These are phyloP conservation scores for Debaryomyces castellii DNA, from an alignment of 805 yeast genomes.

Conservation along the genomic window DNA sequence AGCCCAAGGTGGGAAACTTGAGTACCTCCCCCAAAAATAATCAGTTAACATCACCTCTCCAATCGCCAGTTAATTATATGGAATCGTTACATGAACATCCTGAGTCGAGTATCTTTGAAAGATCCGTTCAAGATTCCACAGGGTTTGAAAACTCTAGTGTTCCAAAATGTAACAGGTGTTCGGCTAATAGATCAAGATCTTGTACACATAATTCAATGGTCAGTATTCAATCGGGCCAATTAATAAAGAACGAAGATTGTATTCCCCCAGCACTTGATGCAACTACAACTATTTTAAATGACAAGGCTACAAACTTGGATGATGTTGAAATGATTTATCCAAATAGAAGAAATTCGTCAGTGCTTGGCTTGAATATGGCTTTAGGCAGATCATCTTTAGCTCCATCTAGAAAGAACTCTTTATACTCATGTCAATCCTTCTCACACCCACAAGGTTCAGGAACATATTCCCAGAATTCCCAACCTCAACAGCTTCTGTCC, in stretches of 20 bases:
- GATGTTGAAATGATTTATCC: conserved; percentile 70
- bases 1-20: background rate
- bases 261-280: conserved; percentile 81
- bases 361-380: conserved; percentile 47
- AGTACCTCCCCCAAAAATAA: conserved; percentile 6
- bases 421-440: conserved; percentile 22
- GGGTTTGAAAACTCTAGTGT: conserved; percentile 3
- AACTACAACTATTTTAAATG: conserved; percentile 65
- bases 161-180: conserved; percentile 12
- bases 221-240: conserved; percentile 20
- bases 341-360: conserved; percentile 54
- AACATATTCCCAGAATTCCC: background rate
- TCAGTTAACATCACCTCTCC: conserved; percentile 12
- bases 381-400: conserved; percentile 39
- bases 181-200: conserved; percentile 16
- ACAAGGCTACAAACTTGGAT: conserved; percentile 62
- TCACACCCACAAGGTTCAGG: conserved; percentile 3
- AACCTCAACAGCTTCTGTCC: conserved; percentile 14
- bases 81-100: conserved; percentile 3
- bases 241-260: conserved; percentile 53
- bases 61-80: conserved; percentile 10
- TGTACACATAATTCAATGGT: conserved; percentile 22
- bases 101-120: conserved; percentile 36
- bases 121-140: conserved; percentile 37
- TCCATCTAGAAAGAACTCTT: conserved; percentile 41